Evolutionary conservation across 2,329 filamentous ascomycete species (phyloP), one percentile per base, ranked within the genome.

Genomic region (Tolypocladium sp.): DNA sequence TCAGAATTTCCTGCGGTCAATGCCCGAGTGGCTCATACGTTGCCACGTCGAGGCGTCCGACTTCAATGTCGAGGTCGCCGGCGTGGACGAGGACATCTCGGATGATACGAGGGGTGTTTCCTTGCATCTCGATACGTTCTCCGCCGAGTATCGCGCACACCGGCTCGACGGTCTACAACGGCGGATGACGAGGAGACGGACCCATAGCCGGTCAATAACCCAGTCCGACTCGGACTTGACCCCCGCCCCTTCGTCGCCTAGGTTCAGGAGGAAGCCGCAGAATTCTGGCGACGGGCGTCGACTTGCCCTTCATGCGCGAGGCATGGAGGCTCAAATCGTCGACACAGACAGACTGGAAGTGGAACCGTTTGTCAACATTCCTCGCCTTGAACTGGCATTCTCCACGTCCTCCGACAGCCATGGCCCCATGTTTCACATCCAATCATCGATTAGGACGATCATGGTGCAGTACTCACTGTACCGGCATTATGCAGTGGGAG

Each of bases 381-480:
- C 95, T 35, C 85, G 88, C 40, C 91, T 96, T 65, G 94, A 99
- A 70, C 79, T 97, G 35, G 88, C 90, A 1, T 82, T 97, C 59
- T 91, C 88, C 35, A 95, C 94, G 0, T 81, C 86, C 4, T 95
- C 90, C 63, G 94, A 99, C 71, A 84, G 84, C 37, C 90, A 96
- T 67, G 93, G 92, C 0, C 90, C 92, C 0, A 81, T 96, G 7
- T 90, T 97, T 68, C 91, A 97, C 69, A 75, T 97, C 51, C 91
- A 95, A 64, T 89, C 91, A 0, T 84, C 89, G 57, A 82, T 94
- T 25, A 88, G 89, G 64, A 91, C 89, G 7, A 75, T 99, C 2
- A 85, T 90, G 61, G 69, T 96, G 9, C 89, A 95, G 56, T 97
- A 97, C 70, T 99, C 95, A 0, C 82, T 99, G 0, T 96, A 95